phyloP scores from a whole-genome alignment of 108 stramenopile genomes.

The Phaeodactylum tricornutum region DNA sequence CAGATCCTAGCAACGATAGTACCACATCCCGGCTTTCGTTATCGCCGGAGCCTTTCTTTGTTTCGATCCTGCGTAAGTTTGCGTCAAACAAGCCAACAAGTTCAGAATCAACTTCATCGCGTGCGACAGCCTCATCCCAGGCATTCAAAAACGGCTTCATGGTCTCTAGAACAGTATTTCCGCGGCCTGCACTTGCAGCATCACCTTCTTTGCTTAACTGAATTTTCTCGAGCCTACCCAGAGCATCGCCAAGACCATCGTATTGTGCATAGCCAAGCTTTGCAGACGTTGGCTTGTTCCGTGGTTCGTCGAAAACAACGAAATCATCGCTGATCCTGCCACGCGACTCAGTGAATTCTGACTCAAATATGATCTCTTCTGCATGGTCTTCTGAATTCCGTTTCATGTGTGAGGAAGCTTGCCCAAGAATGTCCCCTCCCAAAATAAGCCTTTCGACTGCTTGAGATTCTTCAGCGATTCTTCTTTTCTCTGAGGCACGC shows the following conservation, averaged over 20 bases:
- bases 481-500: slow-evolving; percentile 5
- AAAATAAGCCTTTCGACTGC: slow-evolving; percentile 62
- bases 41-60: neutral
- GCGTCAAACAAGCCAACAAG: slow-evolving; percentile 67
- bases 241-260: slow-evolving; percentile 58
- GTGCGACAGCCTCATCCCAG: slow-evolving; percentile 61
- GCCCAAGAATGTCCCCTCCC: slow-evolving; percentile 38
- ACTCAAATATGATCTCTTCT: slow-evolving; percentile 2
- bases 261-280: slow-evolving; percentile 37
- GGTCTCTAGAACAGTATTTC: slow-evolving; percentile 17
- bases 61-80: too few relatives aligned
- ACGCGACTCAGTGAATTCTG: neutral
- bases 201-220: slow-evolving; percentile 13
- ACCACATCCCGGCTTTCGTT: slow-evolving; percentile 1
- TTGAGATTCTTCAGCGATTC: slow-evolving; percentile 33
- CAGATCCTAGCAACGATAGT: too few relatives aligned
- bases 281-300: slow-evolving; percentile 14
- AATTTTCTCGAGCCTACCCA: slow-evolving; percentile 22
- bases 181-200: slow-evolving; percentile 3
- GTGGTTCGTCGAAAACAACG: slow-evolving; percentile 51
- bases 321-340: slow-evolving; percentile 43
- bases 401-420: too few relatives aligned
- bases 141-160: slow-evolving; percentile 54
- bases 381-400: neutral
- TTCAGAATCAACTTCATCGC: slow-evolving; percentile 63